Evolutionary conservation across 2,329 filamentous ascomycete species (phyloP).

Genomic region (Colletotrichum camelliae): DNA sequence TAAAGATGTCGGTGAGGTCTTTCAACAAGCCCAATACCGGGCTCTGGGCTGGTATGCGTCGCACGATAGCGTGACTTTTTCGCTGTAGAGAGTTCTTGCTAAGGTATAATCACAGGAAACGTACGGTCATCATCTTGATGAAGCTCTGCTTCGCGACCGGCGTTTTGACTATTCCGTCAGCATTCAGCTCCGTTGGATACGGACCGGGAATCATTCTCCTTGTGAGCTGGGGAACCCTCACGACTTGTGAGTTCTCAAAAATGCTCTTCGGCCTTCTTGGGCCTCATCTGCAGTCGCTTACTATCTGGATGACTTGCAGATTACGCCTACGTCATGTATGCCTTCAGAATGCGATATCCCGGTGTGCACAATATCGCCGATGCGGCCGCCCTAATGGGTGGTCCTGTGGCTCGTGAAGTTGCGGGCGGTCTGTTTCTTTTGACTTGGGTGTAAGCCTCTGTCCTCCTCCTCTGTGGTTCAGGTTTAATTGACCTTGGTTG

Average conservation of each 20-base stretch:
- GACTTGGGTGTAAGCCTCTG: slow-evolving; percentile 25
- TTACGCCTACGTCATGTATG: slow-evolving; percentile 31
- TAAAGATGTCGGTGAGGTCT: background rate
- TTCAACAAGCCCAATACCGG: background rate
- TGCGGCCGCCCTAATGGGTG: slow-evolving; percentile 27
- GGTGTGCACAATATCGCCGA: slow-evolving; percentile 32
- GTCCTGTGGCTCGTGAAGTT: slow-evolving; percentile 14
- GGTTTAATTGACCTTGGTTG: background rate
- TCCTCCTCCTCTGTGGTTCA: background rate
- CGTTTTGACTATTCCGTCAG: slow-evolving; percentile 30
- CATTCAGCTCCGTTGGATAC: slow-evolving; percentile 19
- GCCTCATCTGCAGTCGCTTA: background rate
- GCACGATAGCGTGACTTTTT: background rate
- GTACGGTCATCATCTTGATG: slow-evolving; percentile 26
- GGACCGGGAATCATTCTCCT: background rate
- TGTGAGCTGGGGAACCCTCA: background rate
- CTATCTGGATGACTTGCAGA: slow-evolving; percentile 3
- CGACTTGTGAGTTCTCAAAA: background rate
- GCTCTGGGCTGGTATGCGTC: background rate
- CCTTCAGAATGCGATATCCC: slow-evolving; percentile 27
- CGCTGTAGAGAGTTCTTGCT: background rate
- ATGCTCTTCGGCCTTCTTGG: background rate
- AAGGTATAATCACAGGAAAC: slow-evolving; percentile 17
- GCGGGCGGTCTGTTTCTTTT: background rate
- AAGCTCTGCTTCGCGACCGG: slow-evolving; percentile 31